Base-by-base conservation (phyloP, 306 rosid genomes). In the Cicer arietinum region DNA sequence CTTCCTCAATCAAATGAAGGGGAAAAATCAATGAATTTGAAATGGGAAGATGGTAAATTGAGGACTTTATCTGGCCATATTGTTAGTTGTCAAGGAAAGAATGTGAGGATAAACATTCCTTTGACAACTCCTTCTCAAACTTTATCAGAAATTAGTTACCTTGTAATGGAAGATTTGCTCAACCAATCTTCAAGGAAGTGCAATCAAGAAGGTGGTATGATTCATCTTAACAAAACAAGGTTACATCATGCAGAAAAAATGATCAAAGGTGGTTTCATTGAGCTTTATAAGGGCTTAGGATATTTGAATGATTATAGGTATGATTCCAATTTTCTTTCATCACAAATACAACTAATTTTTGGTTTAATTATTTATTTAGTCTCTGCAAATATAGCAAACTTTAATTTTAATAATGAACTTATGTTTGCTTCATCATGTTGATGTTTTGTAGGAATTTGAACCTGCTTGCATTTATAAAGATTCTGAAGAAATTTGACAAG, bases 401-500 rank as follows among this genome's bases (percentile, higher is more conserved):
- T 30, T 30, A 3, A 6, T 30, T 30, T 30, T 3, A 12, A 35
- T 60, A 12, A 35, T 12, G 10, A 35, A 60, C 0, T 59, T 35
- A 12, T 14, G 18, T 60, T 37, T 60, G 6, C 10, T 35, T 35
- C 45, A 60, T 35, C 20, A 13, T 37, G 9, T 37, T 60, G 22
- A 60, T 68, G 37, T 62, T 51, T 77, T 87, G 67, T 88, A 94
- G 99, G 98, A 88, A 85, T 89, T 85, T 95, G 86, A 95, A 95
- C 84, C 74, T 92, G 87, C 98, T 90, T 77, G 99, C 98, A 68
- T 92, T 95, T 73, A 77, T 88, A 45, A 95, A 95, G 91, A 95
- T 95, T 60, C 79, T 95, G 80, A 95, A 95, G 90, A 95, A 95
- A 86, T 92, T 92, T 76, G 99, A 90, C 88, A 95, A 95, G 89